phyloP scores from a whole-genome alignment of 768 basidiomycete genomes.

The Psilocybe sp. region DNA sequence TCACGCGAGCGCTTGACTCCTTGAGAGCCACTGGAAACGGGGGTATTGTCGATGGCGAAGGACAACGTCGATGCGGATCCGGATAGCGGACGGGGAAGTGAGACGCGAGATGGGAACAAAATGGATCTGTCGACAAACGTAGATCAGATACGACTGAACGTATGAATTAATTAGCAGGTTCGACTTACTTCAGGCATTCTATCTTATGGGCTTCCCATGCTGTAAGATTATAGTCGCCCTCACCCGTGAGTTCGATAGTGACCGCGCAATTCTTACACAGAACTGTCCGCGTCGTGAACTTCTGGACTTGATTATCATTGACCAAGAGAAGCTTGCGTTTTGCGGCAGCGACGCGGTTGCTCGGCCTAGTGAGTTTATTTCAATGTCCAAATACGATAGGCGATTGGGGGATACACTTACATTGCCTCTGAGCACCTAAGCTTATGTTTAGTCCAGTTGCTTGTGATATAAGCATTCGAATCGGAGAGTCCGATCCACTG shows the following conservation, averaged over 20 bases:
- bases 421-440: conserved; percentile 40
- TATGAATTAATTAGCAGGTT: not conserved
- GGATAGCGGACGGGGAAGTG: conserved; percentile 26
- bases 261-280: conserved; percentile 50
- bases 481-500: conserved; percentile 59
- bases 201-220: conserved; percentile 65
- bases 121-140: conserved; percentile 17
- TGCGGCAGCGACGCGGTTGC: conserved; percentile 56
- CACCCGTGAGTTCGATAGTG: conserved; percentile 42
- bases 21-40: conserved; percentile 10
- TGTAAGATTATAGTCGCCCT: conserved; percentile 56
- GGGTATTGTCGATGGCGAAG: conserved; percentile 22
- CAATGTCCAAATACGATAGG: conserved; percentile 1
- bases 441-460: conserved; percentile 57
- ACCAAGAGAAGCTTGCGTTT: conserved; percentile 61
- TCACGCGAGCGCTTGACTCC: conserved; percentile 52
- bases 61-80: conserved; percentile 33
- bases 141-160: not conserved
- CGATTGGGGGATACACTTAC: conserved; percentile 26
- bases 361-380: conserved; percentile 36
- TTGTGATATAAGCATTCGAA: conserved; percentile 35
- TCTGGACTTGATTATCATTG: conserved; percentile 61
- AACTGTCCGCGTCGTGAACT: conserved; percentile 41
- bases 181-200: conserved; percentile 36
- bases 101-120: conserved; percentile 15